Evolutionary conservation across 805 yeast species (phyloP).

Genomic region (Kregervanrija delftensis): DNA sequence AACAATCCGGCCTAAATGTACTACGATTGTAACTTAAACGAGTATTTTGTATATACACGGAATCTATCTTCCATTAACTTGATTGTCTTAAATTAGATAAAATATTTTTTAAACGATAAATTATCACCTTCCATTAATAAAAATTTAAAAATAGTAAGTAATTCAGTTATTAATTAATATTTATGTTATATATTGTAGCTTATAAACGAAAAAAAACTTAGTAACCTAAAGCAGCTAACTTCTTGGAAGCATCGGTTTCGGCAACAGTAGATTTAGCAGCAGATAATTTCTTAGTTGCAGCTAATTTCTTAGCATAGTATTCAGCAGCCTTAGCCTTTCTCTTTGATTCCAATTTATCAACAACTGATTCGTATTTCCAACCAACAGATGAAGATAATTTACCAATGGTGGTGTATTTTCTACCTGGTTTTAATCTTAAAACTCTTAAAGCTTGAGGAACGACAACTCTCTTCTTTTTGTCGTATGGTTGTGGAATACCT

Average conservation of each 20-base stretch:
- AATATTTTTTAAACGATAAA: no score
- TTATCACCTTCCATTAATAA: no score
- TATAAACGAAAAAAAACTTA: constrained; percentile 36
- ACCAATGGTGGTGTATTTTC: constrained; percentile 98
- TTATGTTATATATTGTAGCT: constrained; percentile 2
- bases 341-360: constrained; percentile 97
- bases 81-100: no score
- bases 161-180: constrained; percentile 12
- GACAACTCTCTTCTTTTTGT: constrained; percentile 99
- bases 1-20: no score
- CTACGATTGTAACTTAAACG: no score
- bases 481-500: constrained; percentile 99
- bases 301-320: constrained; percentile 97
- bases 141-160: no score
- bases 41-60: no score
- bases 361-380: constrained; percentile 99
- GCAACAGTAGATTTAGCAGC: constrained; percentile 85
- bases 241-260: constrained; percentile 83
- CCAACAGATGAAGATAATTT: constrained; percentile 95
- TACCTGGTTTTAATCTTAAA: constrained; percentile 98
- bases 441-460: constrained; percentile 99
- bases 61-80: no score
- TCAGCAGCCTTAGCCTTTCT: constrained; percentile 98
- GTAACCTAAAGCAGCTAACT: constrained; percentile 97
- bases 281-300: constrained; percentile 85